Percentiles rank a stretch among this genome's conserved stretches.
phyloP scores from a whole-genome alignment of 2,329 filamentous ascomycete genomes.

The Colletotrichum gigasporum region DNA sequence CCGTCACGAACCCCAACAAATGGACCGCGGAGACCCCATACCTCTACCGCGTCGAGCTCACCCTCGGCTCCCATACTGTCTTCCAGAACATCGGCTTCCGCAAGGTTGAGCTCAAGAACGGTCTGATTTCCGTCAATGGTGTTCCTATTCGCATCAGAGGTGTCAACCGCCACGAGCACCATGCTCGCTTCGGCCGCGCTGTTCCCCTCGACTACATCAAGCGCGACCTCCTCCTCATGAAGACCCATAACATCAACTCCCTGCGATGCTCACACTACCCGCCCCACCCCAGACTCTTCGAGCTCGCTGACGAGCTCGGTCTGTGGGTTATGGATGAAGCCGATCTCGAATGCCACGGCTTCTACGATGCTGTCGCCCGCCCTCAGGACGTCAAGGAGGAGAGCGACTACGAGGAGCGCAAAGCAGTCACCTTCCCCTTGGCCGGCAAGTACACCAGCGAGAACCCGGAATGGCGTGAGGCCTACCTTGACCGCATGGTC shows the following conservation, averaged over 20 bases:
- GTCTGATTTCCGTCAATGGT: slow-evolving; percentile 71
- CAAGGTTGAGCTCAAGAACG: slow-evolving; percentile 68
- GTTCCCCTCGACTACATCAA: slow-evolving; percentile 71
- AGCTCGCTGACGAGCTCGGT: slow-evolving; percentile 72
- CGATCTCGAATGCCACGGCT: slow-evolving; percentile 64
- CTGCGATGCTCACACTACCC: slow-evolving; percentile 76
- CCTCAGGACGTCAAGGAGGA: slow-evolving; percentile 62
- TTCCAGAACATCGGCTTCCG: slow-evolving; percentile 70
- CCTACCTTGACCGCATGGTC: slow-evolving; percentile 73
- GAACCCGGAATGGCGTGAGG: slow-evolving; percentile 68
- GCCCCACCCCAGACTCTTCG: slow-evolving; percentile 67
- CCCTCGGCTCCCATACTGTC: slow-evolving; percentile 51
- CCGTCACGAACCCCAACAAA: slow-evolving; percentile 64
- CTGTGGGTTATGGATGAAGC: slow-evolving; percentile 67
- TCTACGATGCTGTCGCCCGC: slow-evolving; percentile 58
- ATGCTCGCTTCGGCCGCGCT: slow-evolving; percentile 69
- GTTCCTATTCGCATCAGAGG: slow-evolving; percentile 68
- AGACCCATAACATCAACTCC: slow-evolving; percentile 76
- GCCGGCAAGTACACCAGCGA: slow-evolving; percentile 69
- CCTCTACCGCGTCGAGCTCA: slow-evolving; percentile 64
- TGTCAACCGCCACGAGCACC: slow-evolving; percentile 77
- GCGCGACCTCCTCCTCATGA: slow-evolving; percentile 73
- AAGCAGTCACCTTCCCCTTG: slow-evolving; percentile 61
- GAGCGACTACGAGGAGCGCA: slow-evolving; percentile 68
- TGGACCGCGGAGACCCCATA: slow-evolving; percentile 76